A percentile compares a stretch with the other conserved stretches of the same genome.
Conservation (phyloP, 2,329 filamentous ascomycete species). For the Neodidymelliopsis sp. region DNA sequence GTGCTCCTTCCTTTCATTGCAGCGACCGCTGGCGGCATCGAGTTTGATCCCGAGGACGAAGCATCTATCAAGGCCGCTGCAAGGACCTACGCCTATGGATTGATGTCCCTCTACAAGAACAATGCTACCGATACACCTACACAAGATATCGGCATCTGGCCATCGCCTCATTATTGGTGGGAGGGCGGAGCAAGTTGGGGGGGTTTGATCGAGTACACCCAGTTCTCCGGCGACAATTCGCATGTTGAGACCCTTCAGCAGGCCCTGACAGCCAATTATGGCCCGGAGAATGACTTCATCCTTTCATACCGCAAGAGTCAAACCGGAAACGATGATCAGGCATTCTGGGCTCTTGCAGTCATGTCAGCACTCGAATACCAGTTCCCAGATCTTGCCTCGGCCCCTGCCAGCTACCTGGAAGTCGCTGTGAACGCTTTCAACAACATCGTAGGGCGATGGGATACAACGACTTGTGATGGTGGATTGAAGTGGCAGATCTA, state of each 20-base stretch:
- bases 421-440: slow-evolving; percentile 77
- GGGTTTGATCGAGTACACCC: slow-evolving; percentile 54
- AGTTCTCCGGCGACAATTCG: slow-evolving; percentile 55
- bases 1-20: slow-evolving; percentile 44
- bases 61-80: slow-evolving; percentile 41
- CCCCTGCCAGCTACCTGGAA: slow-evolving; percentile 63
- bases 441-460: slow-evolving; percentile 73
- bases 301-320: slow-evolving; percentile 50
- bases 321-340: slow-evolving; percentile 73
- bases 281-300: slow-evolving; percentile 54
- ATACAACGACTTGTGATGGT: slow-evolving; percentile 70
- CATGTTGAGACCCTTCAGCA: slow-evolving; percentile 53
- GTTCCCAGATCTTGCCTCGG: slow-evolving; percentile 65
- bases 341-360: slow-evolving; percentile 74
- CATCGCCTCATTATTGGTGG: slow-evolving; percentile 58
- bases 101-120: slow-evolving; percentile 48
- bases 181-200: slow-evolving; percentile 52
- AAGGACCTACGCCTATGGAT: slow-evolving; percentile 40
- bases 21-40: slow-evolving; percentile 36
- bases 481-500: slow-evolving; percentile 86
- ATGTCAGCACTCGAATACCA: slow-evolving; percentile 74
- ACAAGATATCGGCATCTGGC: slow-evolving; percentile 51
- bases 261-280: slow-evolving; percentile 53
- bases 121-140: slow-evolving; percentile 31
- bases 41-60: slow-evolving; percentile 45